These are phyloP conservation scores for Globisporangium viniferum DNA, from an alignment of 352 stramenopile genomes.

Conservation along the genomic window DNA sequence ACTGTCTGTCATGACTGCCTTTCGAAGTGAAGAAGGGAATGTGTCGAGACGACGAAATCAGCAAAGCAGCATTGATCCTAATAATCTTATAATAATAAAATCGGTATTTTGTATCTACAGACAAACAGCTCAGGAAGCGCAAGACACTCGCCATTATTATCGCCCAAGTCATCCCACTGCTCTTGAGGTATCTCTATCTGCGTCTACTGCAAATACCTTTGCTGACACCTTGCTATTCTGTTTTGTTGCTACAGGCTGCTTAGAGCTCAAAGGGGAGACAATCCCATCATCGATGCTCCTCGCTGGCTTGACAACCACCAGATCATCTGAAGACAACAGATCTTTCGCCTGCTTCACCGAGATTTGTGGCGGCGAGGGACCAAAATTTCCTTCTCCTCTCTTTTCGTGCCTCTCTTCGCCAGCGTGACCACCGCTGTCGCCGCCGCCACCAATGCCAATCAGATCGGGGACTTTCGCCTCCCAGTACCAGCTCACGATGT, in stretches of 20 bases:
- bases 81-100: slow-evolving; percentile 19
- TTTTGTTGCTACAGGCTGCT: slow-evolving; percentile 5
- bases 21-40: slow-evolving; percentile 9
- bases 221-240: slow-evolving; percentile 4
- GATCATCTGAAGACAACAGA: slow-evolving; percentile 25
- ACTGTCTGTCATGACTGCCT: neutral
- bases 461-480: slow-evolving; percentile 16
- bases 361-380: neutral
- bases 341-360: slow-evolving; percentile 13
- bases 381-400: neutral
- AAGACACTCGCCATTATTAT: neutral
- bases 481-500: slow-evolving; percentile 64
- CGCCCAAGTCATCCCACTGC: neutral
- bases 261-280: slow-evolving; percentile 10
- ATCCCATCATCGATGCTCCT: slow-evolving; percentile 23
- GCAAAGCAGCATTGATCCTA: slow-evolving; percentile 3
- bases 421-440: slow-evolving; percentile 9
- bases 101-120: slow-evolving; percentile 14
- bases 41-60: neutral
- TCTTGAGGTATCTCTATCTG: neutral
- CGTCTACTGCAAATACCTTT: slow-evolving; percentile 10
- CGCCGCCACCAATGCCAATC: neutral
- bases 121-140: neutral
- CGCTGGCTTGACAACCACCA: slow-evolving; percentile 36
- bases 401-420: slow-evolving; percentile 9